Evolutionary conservation across 768 basidiomycete species (phyloP).

Genomic region (Tricholoma furcatifolium): DNA sequence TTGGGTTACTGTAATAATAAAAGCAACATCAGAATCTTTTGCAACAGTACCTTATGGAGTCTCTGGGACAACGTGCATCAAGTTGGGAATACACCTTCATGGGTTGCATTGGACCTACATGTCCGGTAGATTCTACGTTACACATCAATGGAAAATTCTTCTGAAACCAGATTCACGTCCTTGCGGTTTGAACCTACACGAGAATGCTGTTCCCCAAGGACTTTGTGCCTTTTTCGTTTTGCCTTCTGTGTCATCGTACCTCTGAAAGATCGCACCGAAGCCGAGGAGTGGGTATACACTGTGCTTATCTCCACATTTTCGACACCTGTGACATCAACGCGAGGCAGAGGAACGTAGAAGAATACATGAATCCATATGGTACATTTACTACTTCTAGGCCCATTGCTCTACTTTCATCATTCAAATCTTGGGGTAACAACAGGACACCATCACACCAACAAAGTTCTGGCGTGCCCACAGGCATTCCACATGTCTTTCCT

Average conservation of each 20-base stretch:
- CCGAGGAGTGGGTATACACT: background rate
- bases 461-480: too few species aligned
- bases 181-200: background rate
- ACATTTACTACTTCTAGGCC: background rate
- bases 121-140: background rate
- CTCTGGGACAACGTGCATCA: background rate
- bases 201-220: background rate
- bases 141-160: background rate
- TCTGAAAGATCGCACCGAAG: background rate
- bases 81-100: background rate
- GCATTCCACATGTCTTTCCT: too few species aligned
- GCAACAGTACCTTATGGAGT: background rate
- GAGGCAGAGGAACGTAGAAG: background rate
- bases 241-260: background rate
- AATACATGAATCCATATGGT: background rate
- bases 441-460: too few species aligned
- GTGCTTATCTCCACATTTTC: too few species aligned
- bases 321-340: too few species aligned
- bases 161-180: background rate
- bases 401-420: too few species aligned
- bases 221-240: too few species aligned
- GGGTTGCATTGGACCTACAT: background rate
- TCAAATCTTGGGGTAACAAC: too few species aligned
- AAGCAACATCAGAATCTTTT: slow-evolving; percentile 4
- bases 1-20: slow-evolving; percentile 3